phyloP scores from a whole-genome alignment of 176 grass and related monocot genomes.

The Zea luxurians region DNA sequence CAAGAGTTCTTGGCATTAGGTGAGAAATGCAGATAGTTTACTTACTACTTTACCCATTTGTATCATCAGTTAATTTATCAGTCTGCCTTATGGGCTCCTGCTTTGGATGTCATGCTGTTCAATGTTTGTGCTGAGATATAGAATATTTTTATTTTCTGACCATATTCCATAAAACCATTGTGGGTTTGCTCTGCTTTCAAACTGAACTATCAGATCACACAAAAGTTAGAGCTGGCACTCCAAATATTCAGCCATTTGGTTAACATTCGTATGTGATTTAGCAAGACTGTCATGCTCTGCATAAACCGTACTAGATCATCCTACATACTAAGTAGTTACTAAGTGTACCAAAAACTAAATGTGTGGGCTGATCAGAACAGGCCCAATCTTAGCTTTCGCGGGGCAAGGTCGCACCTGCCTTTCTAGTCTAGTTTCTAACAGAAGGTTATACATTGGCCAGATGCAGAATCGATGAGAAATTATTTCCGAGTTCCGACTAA shows the following conservation, averaged over 20 bases:
- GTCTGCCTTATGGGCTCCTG: constrained; percentile 75
- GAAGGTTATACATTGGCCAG: not conserved
- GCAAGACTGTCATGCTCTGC: not conserved
- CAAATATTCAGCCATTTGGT: not conserved
- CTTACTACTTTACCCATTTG: constrained; percentile 14
- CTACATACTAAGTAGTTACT: not conserved
- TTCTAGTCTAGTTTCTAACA: not conserved
- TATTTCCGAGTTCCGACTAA: not conserved
- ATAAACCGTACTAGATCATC: not conserved
- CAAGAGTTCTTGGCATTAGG: constrained; percentile 88
- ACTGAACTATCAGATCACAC: not conserved
- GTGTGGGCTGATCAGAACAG: not conserved
- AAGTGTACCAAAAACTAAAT: not conserved
- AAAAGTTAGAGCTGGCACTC: not conserved
- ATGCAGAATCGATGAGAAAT: not conserved
- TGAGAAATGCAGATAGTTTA: constrained; percentile 23
- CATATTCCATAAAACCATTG: constrained; percentile 26
- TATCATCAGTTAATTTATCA: constrained; percentile 32
- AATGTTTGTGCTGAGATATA: constrained; percentile 63
- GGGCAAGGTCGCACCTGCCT: not conserved
- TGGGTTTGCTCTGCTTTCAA: not conserved
- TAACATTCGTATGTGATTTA: constrained; percentile 9
- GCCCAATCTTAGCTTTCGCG: not conserved
- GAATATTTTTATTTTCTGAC: not conserved
- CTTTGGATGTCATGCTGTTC: constrained; percentile 60